Percentiles rank a stretch among this genome's conserved stretches.
Evolutionary conservation across 805 yeast genomes (phyloP).

Genomic region (Spathaspora sp.): DNA sequence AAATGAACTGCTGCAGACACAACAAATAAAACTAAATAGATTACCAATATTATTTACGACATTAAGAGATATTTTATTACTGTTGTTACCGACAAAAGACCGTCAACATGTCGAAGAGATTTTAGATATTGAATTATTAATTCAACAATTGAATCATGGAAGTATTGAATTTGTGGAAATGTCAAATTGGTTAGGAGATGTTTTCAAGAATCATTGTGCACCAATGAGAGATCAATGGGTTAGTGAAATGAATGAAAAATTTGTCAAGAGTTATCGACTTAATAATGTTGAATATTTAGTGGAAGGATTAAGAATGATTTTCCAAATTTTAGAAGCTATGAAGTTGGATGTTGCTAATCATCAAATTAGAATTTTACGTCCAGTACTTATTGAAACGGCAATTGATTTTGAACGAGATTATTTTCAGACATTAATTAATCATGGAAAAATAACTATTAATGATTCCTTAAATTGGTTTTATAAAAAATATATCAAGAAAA

Average conservation of each 20-base stretch:
- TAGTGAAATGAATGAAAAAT: slow-evolving; percentile 67
- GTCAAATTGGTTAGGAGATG: slow-evolving; percentile 68
- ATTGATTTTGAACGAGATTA: slow-evolving; percentile 87
- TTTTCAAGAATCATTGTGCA: slow-evolving; percentile 88
- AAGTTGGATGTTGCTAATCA: slow-evolving; percentile 93
- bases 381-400: slow-evolving; percentile 80
- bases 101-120: slow-evolving; percentile 62
- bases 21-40: slow-evolving; percentile 30
- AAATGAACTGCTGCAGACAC: neutral
- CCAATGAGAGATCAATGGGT: slow-evolving; percentile 95
- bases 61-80: slow-evolving; percentile 69
- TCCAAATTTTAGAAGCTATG: slow-evolving; percentile 88
- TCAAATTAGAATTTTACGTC: slow-evolving; percentile 81
- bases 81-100: slow-evolving; percentile 76
- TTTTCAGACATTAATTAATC: slow-evolving; percentile 50
- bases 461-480: slow-evolving; percentile 68
- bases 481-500: slow-evolving; percentile 25
- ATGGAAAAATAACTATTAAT: slow-evolving; percentile 55
- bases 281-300: slow-evolving; percentile 51
- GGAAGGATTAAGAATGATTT: slow-evolving; percentile 72
- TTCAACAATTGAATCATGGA: slow-evolving; percentile 70
- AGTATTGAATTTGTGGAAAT: slow-evolving; percentile 71
- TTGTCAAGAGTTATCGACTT: slow-evolving; percentile 47
- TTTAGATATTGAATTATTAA: slow-evolving; percentile 69
- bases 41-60: slow-evolving; percentile 74